Base-by-base conservation (phyloP, 805 yeast genomes). In the Pichia rugopelliculosa region DNA sequence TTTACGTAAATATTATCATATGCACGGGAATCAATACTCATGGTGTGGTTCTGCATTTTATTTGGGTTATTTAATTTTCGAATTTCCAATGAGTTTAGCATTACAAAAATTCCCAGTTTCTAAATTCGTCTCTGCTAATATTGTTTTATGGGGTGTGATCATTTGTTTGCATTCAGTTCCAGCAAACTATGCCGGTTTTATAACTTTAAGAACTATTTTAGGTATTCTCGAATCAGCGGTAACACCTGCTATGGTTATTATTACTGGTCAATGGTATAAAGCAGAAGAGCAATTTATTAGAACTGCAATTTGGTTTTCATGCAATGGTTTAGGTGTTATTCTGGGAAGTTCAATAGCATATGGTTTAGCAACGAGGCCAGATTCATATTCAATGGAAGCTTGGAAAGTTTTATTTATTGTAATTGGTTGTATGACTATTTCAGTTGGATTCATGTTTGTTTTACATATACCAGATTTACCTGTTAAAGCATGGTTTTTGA, bases 391-490 rank as follows among this genome's bases (percentile, higher is more conserved):
- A 11, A 36, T 52, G 41, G 48, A 43, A 63, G 23, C 51, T 46
- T 41, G 80, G 82, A 82, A 72, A 53, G 56, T 79, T 37, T 54
- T 58, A 36, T 69, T 80, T 49, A 73, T 71, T 58, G 68, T 80
- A 75, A 67, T 76, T 46, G 85, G 84, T 44, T 72, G 76, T 6
- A 55, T 75, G 37, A 75, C 84, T 0, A 61, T 77, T 36, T 21
- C 70, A 15, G 39, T 67, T 11, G 57, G 70, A 6, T 38, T 66
- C 1, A 30, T 62, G 6, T 56, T 71, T 9, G 53, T 58, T 45
- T 62, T 68, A 48, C 41, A 68, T 21, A 77, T 74, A 52, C 84
- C 84, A 30, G 68, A 73, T 53, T 74, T 74, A 53, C 83, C 84
- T 21, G 59, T 77, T 0, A 67, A 64, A 44, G 76, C 77, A 11